phyloP scores from a whole-genome alignment of 768 basidiomycete species.

The Suillus sp. region DNA sequence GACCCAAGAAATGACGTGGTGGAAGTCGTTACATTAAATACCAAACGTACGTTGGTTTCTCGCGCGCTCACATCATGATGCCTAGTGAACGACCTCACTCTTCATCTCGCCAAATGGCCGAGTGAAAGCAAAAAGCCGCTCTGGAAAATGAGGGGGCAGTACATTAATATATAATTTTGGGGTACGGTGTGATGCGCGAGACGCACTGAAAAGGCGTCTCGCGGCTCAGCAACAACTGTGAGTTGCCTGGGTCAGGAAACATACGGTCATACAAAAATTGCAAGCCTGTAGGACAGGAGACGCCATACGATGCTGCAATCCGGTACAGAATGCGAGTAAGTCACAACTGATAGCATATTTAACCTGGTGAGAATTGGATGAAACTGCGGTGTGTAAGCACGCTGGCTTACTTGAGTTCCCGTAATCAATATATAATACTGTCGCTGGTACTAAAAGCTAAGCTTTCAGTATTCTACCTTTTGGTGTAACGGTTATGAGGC shows the following conservation, averaged over 20 bases:
- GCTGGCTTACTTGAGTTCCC: no score
- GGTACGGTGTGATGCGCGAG: slow-evolving; percentile 35
- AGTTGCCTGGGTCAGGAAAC: slow-evolving; percentile 18
- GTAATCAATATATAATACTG: no score
- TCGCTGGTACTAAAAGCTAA: no score
- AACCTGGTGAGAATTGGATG: slow-evolving; percentile 31
- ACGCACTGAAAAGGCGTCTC: slow-evolving; percentile 17
- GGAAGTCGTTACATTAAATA: no score
- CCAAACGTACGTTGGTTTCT: slow-evolving; percentile 54
- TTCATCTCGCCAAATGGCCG: slow-evolving; percentile 71
- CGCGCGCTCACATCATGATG: slow-evolving; percentile 81
- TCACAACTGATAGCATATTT: neutral
- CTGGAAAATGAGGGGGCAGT: slow-evolving; percentile 79
- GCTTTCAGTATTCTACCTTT: no score
- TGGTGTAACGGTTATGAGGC: no score
- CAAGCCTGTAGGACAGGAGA: slow-evolving; percentile 18
- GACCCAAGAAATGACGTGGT: no score
- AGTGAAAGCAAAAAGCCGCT: slow-evolving; percentile 74
- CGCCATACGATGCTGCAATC: slow-evolving; percentile 30
- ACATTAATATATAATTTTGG: slow-evolving; percentile 91
- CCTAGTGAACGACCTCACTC: slow-evolving; percentile 82
- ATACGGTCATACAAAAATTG: slow-evolving; percentile 17
- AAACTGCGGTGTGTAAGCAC: slow-evolving; percentile 15
- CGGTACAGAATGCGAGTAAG: neutral
- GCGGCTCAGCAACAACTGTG: slow-evolving; percentile 17